Evolutionary conservation across 2,329 filamentous ascomycete species (phyloP), one percentile per base, ranked within the genome.

Genomic region (Mycosphaerelloides madeirae): DNA sequence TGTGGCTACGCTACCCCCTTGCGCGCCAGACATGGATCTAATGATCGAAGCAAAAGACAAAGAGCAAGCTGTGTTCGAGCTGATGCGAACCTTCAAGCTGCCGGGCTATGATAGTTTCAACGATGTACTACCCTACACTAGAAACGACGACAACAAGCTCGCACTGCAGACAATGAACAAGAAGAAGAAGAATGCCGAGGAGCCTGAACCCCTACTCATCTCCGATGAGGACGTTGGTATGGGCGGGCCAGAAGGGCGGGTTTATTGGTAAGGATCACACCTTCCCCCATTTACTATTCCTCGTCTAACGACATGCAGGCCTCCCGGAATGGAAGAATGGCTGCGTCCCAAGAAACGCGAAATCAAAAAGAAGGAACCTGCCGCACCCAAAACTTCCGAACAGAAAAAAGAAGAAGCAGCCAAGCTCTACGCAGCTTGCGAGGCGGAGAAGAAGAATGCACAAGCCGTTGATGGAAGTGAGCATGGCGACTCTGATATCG

Each of bases 41-140:
- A 97, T 97, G 91, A 96, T 97, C 48, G 91, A 97, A 69, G 91
- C 91, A 37, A 97, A 97, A 65, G 91, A 96, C 62, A 97, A 97
- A 67, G 91, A 97, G 64, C 91, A 97, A 65, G 89, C 91, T 0
- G 88, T 96, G 0, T 95, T 97, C 58, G 88, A 95, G 53, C 75
- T 97, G 14, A 96, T 96, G 89, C 78, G 85, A 16, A 89, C 76
- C 0, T 95, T 89, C 65, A 89, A 84, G 57, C 73, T 97, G 0
- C 87, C 89, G 0, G 89, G 89, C 0, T 86, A 82, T 68, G 75
- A 93, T 15, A 76, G 68, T 0, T 81, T 94, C 61, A 85, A 84
- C 54, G 81, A 94, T 43, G 72, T 97, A 1, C 72, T 91, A 2
- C 89, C 90, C 0, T 78, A 90, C 60, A 79, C 83, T 45, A 77